Conservation (phyloP, 441 rosid species). For the Adansonia grandidieri region DNA sequence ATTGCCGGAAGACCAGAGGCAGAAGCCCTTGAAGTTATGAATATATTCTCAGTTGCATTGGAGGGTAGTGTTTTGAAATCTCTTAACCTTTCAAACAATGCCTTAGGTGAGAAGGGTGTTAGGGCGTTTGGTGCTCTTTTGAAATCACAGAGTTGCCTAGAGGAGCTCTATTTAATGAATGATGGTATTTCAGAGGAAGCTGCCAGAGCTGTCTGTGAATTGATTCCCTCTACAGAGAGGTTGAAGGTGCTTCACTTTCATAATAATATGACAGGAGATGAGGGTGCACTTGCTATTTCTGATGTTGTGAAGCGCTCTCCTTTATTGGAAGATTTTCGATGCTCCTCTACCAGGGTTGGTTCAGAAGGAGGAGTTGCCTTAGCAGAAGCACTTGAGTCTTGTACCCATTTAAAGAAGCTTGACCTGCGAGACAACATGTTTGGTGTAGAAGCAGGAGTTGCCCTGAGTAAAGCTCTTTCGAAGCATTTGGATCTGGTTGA, state of each 20-base stretch:
- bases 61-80: slow-evolving; percentile 68
- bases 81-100: slow-evolving; percentile 89
- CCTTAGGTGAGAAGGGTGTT: slow-evolving; percentile 94
- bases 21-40: slow-evolving; percentile 95
- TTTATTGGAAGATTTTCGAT: slow-evolving; percentile 67
- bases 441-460: slow-evolving; percentile 76
- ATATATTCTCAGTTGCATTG: slow-evolving; percentile 67
- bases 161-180: slow-evolving; percentile 85
- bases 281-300: slow-evolving; percentile 80
- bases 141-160: slow-evolving; percentile 67
- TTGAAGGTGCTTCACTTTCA: slow-evolving; percentile 82
- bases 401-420: slow-evolving; percentile 67
- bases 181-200: slow-evolving; percentile 95
- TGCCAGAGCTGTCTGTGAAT: slow-evolving; percentile 75
- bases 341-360: slow-evolving; percentile 87
- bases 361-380: slow-evolving; percentile 80
- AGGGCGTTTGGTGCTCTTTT: slow-evolving; percentile 83
- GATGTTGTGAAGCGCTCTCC: slow-evolving; percentile 70
- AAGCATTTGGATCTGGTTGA: slow-evolving; percentile 58
- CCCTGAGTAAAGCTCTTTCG: slow-evolving; percentile 72
- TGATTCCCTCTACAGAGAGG: slow-evolving; percentile 82
- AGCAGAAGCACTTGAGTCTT: slow-evolving; percentile 67
- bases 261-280: slow-evolving; percentile 91
- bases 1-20: slow-evolving; percentile 88
- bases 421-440: slow-evolving; percentile 94